phyloP scores from a whole-genome alignment of 768 basidiomycete species.

The Kwoniella botswanensis region DNA sequence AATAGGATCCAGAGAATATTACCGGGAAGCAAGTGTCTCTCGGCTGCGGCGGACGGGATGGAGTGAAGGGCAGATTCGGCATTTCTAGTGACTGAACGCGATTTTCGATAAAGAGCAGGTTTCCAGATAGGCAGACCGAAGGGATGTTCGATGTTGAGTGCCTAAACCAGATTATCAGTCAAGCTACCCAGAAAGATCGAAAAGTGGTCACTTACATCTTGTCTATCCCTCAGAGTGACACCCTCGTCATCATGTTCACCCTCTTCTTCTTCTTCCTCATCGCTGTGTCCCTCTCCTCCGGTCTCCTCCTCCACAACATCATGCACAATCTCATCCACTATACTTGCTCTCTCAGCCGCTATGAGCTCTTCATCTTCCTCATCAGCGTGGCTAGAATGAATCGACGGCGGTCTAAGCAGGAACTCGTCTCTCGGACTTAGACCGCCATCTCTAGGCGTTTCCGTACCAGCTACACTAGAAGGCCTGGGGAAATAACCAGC shows the following conservation, averaged over 20 bases:
- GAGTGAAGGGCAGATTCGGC: conserved; percentile 94
- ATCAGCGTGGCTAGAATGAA: conserved; percentile 52
- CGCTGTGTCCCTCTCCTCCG: conserved; percentile 25
- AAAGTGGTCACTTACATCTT: conserved; percentile 67
- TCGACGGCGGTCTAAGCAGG: conserved; percentile 28
- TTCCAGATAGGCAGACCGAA: conserved; percentile 99
- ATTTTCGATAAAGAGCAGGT: conserved; percentile 97
- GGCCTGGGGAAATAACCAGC: conserved; percentile 39
- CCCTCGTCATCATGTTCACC: conserved; percentile 71
- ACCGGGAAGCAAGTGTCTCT: conserved; percentile 88
- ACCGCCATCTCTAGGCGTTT: conserved; percentile 38
- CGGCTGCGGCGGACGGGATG: conserved; percentile 88
- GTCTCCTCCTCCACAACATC: conserved; percentile 46
- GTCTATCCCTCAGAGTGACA: conserved; percentile 90
- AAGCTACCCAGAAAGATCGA: background rate
- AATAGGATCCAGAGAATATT: conserved; percentile 89
- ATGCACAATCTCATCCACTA: conserved; percentile 48
- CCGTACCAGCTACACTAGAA: conserved; percentile 29
- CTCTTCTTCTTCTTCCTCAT: conserved; percentile 43
- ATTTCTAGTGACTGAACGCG: conserved; percentile 91
- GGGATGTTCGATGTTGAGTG: conserved; percentile 96
- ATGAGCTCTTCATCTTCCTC: conserved; percentile 39
- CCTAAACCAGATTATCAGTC: conserved; percentile 42
- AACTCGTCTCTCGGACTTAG: conserved; percentile 41
- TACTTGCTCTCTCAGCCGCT: conserved; percentile 30